Conservation (phyloP, 768 basidiomycete genomes). For the Naematelia aurantialba region DNA sequence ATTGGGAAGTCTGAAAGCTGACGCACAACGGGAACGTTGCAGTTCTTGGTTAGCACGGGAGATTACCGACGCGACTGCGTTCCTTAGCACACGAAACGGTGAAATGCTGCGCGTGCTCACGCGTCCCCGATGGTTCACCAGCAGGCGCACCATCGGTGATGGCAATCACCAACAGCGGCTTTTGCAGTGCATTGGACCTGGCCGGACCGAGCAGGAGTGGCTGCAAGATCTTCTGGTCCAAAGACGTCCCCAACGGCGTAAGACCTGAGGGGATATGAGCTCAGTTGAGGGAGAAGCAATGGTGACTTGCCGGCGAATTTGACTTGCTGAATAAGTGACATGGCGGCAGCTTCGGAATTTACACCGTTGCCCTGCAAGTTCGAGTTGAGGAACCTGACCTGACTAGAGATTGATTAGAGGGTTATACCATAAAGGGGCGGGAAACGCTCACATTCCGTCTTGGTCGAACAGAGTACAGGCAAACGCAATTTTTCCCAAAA, state of each 20-base stretch:
- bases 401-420: conserved; percentile 13
- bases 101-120: background rate
- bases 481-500: conserved; percentile 48
- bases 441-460: conserved; percentile 50
- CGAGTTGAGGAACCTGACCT: conserved; percentile 52
- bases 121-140: background rate
- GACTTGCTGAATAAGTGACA: conserved; percentile 47
- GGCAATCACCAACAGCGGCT: conserved; percentile 51
- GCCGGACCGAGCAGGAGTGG: conserved; percentile 52
- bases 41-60: conserved; percentile 45
- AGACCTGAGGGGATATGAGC: conserved; percentile 25
- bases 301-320: conserved; percentile 44
- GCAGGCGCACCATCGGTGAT: conserved; percentile 33
- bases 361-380: conserved; percentile 51
- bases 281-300: background rate
- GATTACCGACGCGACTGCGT: conserved; percentile 45
- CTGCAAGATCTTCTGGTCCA: conserved; percentile 52
- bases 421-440: background rate
- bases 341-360: conserved; percentile 45
- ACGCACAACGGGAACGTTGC: conserved; percentile 37
- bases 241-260: conserved; percentile 47
- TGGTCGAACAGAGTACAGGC: conserved; percentile 48
- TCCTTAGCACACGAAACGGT: conserved; percentile 1
- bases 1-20: background rate
- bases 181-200: conserved; percentile 43